Percentiles rank a stretch among this genome's conserved stretches.
Conservation (phyloP, 768 basidiomycete genomes). For the Tephrocybe rancida region DNA sequence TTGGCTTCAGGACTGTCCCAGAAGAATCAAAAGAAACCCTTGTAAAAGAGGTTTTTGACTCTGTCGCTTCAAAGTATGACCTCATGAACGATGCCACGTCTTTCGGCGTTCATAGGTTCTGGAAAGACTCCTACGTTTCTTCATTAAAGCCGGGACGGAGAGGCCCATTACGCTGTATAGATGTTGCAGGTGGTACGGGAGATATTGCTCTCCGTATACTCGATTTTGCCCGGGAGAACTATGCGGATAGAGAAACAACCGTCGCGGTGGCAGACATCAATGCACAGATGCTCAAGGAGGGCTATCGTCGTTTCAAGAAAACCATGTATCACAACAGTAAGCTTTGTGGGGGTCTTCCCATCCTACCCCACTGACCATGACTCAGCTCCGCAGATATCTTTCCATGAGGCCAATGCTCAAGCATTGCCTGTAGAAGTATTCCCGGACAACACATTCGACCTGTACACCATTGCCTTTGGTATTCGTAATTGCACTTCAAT, state of each 20-base stretch:
- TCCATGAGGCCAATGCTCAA: constrained; percentile 94
- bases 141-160: constrained; percentile 74
- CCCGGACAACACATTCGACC: constrained; percentile 81
- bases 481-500: constrained; percentile 97
- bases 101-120: constrained; percentile 91
- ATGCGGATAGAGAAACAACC: constrained; percentile 86
- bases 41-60: constrained; percentile 93
- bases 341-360: constrained; percentile 22
- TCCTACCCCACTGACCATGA: background rate
- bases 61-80: constrained; percentile 94
- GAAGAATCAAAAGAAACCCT: constrained; percentile 86
- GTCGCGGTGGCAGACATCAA: constrained; percentile 96
- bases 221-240: constrained; percentile 86
- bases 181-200: constrained; percentile 97
- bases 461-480: constrained; percentile 98
- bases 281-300: constrained; percentile 92
- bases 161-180: constrained; percentile 80
- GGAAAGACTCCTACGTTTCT: constrained; percentile 92
- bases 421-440: constrained; percentile 67
- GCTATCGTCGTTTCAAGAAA: constrained; percentile 86
- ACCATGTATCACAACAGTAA: constrained; percentile 98
- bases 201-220: constrained; percentile 95
- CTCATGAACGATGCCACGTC: constrained; percentile 99
- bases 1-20: constrained; percentile 90
- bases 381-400: constrained; percentile 90